Evolutionary conservation across 2,329 filamentous ascomycete species (phyloP).

Genomic region (Verticillium zaregamsianum): DNA sequence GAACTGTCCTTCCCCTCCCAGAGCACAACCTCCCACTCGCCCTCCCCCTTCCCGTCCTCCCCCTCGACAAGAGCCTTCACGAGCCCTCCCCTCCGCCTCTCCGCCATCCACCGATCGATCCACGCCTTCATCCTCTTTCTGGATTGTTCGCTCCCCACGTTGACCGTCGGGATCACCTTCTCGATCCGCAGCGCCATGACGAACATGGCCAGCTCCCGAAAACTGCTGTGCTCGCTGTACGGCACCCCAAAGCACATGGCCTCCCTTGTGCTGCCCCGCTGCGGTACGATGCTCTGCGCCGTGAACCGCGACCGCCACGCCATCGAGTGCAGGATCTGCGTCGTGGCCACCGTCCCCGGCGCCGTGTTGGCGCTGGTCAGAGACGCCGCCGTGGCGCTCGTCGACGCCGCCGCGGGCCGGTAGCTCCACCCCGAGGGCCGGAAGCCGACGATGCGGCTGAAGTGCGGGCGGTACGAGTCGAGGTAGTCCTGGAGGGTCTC

Average conservation of each 20-base stretch:
- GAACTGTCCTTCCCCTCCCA: slow-evolving; percentile 35
- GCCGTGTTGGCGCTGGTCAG: slow-evolving; percentile 50
- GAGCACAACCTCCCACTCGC: slow-evolving; percentile 22
- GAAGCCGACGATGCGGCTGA: slow-evolving; percentile 84
- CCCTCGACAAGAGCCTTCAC: slow-evolving; percentile 40
- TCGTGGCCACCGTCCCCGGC: slow-evolving; percentile 44
- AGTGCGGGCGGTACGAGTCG: slow-evolving; percentile 72
- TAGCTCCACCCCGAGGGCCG: slow-evolving; percentile 95
- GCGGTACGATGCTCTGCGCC: slow-evolving; percentile 68
- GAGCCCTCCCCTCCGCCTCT: slow-evolving; percentile 52
- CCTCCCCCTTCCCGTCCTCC: slow-evolving; percentile 28
- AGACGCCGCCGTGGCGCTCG: slow-evolving; percentile 39
- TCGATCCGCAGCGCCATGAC: slow-evolving; percentile 83
- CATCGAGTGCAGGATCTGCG: slow-evolving; percentile 50
- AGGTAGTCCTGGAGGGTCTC: slow-evolving; percentile 92
- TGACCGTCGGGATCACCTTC: slow-evolving; percentile 89
- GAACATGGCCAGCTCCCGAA: slow-evolving; percentile 91
- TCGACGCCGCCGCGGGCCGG: slow-evolving; percentile 51
- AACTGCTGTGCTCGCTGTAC: slow-evolving; percentile 94
- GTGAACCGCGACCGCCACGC: slow-evolving; percentile 75
- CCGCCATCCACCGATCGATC: slow-evolving; percentile 58
- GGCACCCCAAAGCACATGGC: slow-evolving; percentile 90
- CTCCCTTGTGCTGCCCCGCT: slow-evolving; percentile 77
- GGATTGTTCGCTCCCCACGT: slow-evolving; percentile 59
- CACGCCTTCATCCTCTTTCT: slow-evolving; percentile 60